These are phyloP conservation scores for Pseudogymnoascus sp. DNA, from an alignment of 2,329 filamentous ascomycete genomes.

Conservation along the genomic window DNA sequence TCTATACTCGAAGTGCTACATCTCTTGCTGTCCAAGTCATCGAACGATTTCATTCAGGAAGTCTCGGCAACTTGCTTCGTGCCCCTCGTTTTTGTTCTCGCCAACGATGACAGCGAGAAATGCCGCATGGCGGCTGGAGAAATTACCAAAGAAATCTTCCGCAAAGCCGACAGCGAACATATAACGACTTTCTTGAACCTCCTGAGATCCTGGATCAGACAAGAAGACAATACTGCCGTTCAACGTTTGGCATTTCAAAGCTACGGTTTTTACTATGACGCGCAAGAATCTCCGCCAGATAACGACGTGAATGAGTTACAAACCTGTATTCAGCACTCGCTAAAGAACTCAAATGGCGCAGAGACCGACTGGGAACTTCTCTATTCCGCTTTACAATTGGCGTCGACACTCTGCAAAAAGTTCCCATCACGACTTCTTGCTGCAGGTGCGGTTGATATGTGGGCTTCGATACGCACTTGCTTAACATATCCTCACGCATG, in stretches of 20 bases:
- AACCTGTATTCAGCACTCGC: slow-evolving; percentile 42
- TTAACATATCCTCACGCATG: slow-evolving; percentile 63
- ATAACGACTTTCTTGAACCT: slow-evolving; percentile 61
- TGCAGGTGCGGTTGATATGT: slow-evolving; percentile 53
- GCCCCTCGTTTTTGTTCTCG: slow-evolving; percentile 73
- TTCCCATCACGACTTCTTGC: slow-evolving; percentile 57
- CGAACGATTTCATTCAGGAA: slow-evolving; percentile 73
- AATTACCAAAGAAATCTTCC: slow-evolving; percentile 72
- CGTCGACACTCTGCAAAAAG: slow-evolving; percentile 57
- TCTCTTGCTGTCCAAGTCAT: slow-evolving; percentile 75
- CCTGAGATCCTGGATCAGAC: slow-evolving; percentile 66
- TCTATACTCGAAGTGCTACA: slow-evolving; percentile 91
- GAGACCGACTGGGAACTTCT: slow-evolving; percentile 61
- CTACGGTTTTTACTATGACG: slow-evolving; percentile 76
- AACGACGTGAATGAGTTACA: slow-evolving; percentile 50
- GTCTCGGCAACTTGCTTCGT: slow-evolving; percentile 75
- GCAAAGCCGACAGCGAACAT: slow-evolving; percentile 64
- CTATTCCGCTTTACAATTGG: slow-evolving; percentile 61
- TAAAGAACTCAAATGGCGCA: slow-evolving; percentile 43
- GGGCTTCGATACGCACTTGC: slow-evolving; percentile 58
- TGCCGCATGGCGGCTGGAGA: slow-evolving; percentile 76
- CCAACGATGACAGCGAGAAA: slow-evolving; percentile 79
- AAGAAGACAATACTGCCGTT: slow-evolving; percentile 63
- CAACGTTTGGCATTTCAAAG: slow-evolving; percentile 67
- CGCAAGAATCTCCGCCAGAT: slow-evolving; percentile 43